Percentiles rank a stretch among this genome's conserved stretches.
These are phyloP conservation scores for Prunus davidiana DNA, from an alignment of 306 rosid species.

Conservation along the genomic window DNA sequence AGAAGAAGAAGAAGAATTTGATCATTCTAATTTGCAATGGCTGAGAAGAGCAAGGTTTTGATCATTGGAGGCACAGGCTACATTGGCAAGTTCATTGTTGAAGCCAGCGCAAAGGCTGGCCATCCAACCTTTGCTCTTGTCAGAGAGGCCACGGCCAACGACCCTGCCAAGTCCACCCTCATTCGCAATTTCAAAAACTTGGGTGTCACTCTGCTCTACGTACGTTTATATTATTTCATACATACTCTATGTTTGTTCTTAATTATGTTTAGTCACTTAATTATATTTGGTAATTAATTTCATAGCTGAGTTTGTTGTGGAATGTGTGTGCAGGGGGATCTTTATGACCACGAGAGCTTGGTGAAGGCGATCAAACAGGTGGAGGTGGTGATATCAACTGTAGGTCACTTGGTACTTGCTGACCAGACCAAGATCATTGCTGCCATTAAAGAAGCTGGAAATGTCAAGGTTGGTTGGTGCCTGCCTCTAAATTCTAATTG, in stretches of 20 bases:
- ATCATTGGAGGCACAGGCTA: slow-evolving; percentile 92
- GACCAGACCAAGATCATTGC: slow-evolving; percentile 85
- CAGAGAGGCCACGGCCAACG: slow-evolving; percentile 62
- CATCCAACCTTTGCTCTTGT: slow-evolving; percentile 76
- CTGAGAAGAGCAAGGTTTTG: slow-evolving; percentile 61
- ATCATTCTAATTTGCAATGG: neutral
- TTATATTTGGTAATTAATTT: neutral
- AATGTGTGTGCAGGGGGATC: slow-evolving; percentile 56
- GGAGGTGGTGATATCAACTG: slow-evolving; percentile 84
- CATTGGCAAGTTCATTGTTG: slow-evolving; percentile 70
- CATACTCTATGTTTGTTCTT: neutral
- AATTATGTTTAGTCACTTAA: too few species aligned
- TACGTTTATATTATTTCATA: slow-evolving; percentile 7
- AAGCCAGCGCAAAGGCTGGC: slow-evolving; percentile 72
- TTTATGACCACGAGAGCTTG: slow-evolving; percentile 63
- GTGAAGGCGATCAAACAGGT: slow-evolving; percentile 75
- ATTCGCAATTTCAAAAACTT: slow-evolving; percentile 43
- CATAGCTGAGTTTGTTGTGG: too few species aligned
- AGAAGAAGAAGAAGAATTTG: neutral
- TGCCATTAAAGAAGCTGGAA: slow-evolving; percentile 88
- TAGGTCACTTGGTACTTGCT: slow-evolving; percentile 48
- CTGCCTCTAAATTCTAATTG: neutral
- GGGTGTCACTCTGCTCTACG: slow-evolving; percentile 62
- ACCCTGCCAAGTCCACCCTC: slow-evolving; percentile 56
- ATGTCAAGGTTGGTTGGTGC: slow-evolving; percentile 54